These are phyloP conservation scores for Phytophthora megakarya DNA, from an alignment of 352 stramenopile genomes.

Conservation along the genomic window DNA sequence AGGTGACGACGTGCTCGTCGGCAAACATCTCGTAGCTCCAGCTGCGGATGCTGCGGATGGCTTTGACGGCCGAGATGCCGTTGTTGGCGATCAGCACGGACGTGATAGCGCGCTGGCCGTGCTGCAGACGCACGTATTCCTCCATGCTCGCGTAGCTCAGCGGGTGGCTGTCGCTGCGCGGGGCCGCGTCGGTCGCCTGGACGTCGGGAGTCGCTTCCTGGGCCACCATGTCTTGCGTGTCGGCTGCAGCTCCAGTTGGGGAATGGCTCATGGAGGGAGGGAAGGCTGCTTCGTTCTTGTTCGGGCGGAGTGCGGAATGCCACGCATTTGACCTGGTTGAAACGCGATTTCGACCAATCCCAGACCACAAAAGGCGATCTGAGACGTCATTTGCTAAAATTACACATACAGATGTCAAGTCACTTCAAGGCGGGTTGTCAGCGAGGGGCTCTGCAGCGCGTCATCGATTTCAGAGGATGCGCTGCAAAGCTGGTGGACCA, in stretches of 20 bases:
- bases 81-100: constrained; percentile 99
- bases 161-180: constrained; percentile 65
- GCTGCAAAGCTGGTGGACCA: constrained; percentile 15
- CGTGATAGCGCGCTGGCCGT: constrained; percentile 92
- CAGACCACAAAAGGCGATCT: not conserved
- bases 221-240: constrained; percentile 42
- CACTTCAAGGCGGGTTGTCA: constrained; percentile 25
- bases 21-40: constrained; percentile 99
- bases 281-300: constrained; percentile 33
- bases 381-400: constrained; percentile 7
- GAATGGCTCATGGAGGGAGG: constrained; percentile 39
- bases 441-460: constrained; percentile 11
- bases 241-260: constrained; percentile 44
- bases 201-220: constrained; percentile 27
- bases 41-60: constrained; percentile 97
- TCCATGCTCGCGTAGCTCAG: constrained; percentile 89
- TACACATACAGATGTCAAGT: constrained; percentile 14
- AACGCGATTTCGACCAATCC: constrained; percentile 17
- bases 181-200: constrained; percentile 5
- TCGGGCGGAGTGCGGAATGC: constrained; percentile 27
- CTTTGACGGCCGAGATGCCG: constrained; percentile 99
- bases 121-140: constrained; percentile 92
- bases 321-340: constrained; percentile 6
- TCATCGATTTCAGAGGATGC: constrained; percentile 27
- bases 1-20: constrained; percentile 93